Conservation (phyloP, 768 basidiomycete species). For the Rhodotorula taiwanensis region DNA sequence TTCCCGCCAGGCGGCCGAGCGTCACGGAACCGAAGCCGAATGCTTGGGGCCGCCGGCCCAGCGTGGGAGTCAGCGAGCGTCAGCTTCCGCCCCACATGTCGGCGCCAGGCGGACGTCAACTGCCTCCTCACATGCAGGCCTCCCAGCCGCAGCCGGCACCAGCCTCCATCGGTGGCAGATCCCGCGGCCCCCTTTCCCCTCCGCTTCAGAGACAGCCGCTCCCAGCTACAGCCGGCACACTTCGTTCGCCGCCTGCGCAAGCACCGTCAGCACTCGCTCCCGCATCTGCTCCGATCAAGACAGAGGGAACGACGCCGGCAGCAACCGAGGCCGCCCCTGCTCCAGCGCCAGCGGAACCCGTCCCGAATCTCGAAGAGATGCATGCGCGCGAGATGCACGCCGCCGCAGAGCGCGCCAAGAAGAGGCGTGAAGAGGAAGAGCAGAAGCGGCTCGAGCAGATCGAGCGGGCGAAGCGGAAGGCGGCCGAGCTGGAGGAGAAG, state of each 20-base stretch:
- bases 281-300: conserved; percentile 2
- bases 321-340: not conserved
- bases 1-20: not conserved
- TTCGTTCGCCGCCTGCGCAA: not conserved
- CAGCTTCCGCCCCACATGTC: conserved; percentile 58
- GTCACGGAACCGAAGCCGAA: conserved; percentile 1
- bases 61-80: conserved; percentile 43
- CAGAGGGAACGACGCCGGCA: no score
- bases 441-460: conserved; percentile 70
- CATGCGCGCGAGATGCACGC: conserved; percentile 58
- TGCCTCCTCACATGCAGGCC: not conserved
- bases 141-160: not conserved
- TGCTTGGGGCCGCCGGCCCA: conserved; percentile 1
- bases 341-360: conserved; percentile 41
- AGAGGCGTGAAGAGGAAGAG: conserved; percentile 73
- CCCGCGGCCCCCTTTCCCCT: not conserved
- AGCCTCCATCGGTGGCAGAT: not conserved
- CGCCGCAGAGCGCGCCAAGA: conserved; percentile 74
- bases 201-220: not conserved
- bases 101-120: not conserved
- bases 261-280: not conserved
- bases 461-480: conserved; percentile 74
- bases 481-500: conserved; percentile 42
- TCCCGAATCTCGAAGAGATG: conserved; percentile 40
- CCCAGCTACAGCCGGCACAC: not conserved